Conservation (phyloP, 768 basidiomycete genomes). For the Lactarius indigo region DNA sequence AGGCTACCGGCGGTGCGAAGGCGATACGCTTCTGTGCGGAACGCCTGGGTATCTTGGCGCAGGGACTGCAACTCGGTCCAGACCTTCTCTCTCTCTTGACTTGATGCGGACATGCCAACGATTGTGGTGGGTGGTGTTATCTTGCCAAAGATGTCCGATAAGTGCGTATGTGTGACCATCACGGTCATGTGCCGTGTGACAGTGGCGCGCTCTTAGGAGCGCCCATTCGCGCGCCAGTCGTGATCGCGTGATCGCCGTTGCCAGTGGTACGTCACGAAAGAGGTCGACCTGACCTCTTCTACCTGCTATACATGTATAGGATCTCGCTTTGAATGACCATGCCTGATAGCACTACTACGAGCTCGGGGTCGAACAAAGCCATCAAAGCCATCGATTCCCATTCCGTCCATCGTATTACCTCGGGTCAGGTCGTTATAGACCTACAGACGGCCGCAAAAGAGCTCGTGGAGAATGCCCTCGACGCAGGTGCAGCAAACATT, state of each 20-base stretch:
- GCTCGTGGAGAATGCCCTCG: conserved; percentile 92
- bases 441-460: conserved; percentile 95
- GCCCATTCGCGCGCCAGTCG: no score
- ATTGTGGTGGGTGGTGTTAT: not conserved
- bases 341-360: not conserved
- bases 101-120: not conserved
- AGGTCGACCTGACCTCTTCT: no score
- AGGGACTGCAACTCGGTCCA: conserved; percentile 5
- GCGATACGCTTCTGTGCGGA: conserved; percentile 15
- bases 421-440: conserved; percentile 93
- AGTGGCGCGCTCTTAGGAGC: not conserved
- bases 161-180: not conserved
- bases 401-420: conserved; percentile 86
- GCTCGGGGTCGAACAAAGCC: not conserved
- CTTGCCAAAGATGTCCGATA: no score
- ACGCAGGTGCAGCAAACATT: conserved; percentile 84
- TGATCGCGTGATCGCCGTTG: not conserved
- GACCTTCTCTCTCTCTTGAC: conserved; percentile 11
- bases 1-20: conserved; percentile 7
- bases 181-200: conserved; percentile 20
- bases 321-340: not conserved
- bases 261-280: not conserved
- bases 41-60: conserved; percentile 8
- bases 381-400: conserved; percentile 65
- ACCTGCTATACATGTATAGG: not conserved